A percentile compares a stretch with the other conserved stretches of the same genome.
These are phyloP conservation scores for Leccinum pachyderme DNA, from an alignment of 1,284 basidiomycete species.

Conservation along the genomic window DNA sequence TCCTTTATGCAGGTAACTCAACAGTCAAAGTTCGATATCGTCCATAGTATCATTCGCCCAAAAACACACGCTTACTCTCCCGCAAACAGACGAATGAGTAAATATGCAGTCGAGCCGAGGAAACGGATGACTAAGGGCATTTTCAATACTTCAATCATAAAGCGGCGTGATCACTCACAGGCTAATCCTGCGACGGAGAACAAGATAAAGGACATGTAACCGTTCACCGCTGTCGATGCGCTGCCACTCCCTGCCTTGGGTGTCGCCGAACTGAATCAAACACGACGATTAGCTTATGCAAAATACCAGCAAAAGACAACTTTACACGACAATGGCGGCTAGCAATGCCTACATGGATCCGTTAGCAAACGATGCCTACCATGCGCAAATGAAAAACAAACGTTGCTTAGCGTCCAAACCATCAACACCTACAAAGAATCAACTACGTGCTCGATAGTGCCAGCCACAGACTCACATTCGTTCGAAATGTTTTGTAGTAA, in stretches of 20 bases:
- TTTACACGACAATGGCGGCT: constrained; percentile 69
- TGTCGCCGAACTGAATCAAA: constrained; percentile 46
- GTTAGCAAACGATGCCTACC: constrained; percentile 13
- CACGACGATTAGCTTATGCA: constrained; percentile 4
- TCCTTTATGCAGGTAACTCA: background rate
- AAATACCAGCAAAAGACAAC: constrained; percentile 4
- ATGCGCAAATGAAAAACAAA: constrained; percentile 30
- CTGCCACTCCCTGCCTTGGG: constrained; percentile 33
- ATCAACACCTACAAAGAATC: constrained; percentile 53
- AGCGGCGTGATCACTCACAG: constrained; percentile 47
- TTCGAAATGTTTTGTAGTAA: constrained; percentile 85
- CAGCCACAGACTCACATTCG: constrained; percentile 53
- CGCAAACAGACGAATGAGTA: constrained; percentile 79
- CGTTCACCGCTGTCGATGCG: constrained; percentile 53
- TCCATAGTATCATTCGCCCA: background rate
- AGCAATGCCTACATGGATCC: constrained; percentile 53
- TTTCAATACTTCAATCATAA: background rate
- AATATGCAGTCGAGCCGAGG: constrained; percentile 73
- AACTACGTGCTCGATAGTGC: background rate
- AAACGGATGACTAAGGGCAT: constrained; percentile 69
- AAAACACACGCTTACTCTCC: constrained; percentile 57
- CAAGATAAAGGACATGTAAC: constrained; percentile 80
- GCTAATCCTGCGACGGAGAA: constrained; percentile 86
- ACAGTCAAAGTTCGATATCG: constrained; percentile 4
- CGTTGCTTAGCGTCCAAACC: constrained; percentile 84